These are phyloP conservation scores for Schizophyllum commune DNA, from an alignment of 1,284 basidiomycete genomes.

Conservation along the genomic window DNA sequence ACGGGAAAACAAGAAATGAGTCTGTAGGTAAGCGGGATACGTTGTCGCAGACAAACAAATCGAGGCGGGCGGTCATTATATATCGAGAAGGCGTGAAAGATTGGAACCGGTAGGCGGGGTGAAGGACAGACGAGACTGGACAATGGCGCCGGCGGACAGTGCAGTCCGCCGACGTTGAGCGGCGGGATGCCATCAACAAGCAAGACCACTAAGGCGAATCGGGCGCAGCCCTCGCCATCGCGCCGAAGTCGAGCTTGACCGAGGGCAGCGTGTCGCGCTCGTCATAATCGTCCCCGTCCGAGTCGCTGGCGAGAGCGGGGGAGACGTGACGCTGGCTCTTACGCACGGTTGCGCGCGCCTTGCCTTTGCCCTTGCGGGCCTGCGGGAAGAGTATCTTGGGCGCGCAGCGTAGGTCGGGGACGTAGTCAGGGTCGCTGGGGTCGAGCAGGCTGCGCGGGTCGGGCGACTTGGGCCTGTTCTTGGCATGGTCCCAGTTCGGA, in stretches of 20 bases:
- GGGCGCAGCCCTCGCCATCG: not conserved
- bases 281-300: not conserved
- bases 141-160: not conserved
- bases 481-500: constrained; percentile 37
- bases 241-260: not conserved
- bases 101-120: not conserved
- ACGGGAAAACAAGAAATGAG: not conserved
- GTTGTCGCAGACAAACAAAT: not conserved
- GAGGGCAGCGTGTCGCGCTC: not conserved
- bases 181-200: not conserved
- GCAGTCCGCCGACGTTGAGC: not conserved
- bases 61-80: not conserved
- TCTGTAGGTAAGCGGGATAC: not conserved
- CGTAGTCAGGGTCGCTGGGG: constrained; percentile 43
- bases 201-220: not conserved
- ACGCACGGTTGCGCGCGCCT: not conserved
- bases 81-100: not conserved
- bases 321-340: not conserved
- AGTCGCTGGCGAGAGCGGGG: not conserved
- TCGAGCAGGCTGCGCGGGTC: constrained; percentile 38
- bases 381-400: constrained; percentile 42
- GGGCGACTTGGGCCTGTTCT: constrained; percentile 28
- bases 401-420: constrained; percentile 35
- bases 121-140: not conserved
- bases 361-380: not conserved